Conservation (phyloP, 2,329 filamentous ascomycete genomes). For the Phialophora chinensis region DNA sequence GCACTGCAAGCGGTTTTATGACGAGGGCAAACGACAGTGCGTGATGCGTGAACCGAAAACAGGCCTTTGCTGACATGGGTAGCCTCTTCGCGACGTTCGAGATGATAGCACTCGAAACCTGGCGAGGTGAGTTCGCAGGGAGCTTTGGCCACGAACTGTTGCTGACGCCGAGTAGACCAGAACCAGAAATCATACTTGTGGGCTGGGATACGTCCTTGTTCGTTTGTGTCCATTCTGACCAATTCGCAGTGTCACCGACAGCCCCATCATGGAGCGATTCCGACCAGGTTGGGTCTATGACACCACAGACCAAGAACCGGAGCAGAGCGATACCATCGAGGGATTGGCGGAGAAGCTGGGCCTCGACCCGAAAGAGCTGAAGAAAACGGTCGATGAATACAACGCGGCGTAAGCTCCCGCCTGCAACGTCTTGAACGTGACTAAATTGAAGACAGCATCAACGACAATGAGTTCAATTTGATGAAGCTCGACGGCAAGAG, state of each 20-base stretch:
- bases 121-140: constrained; percentile 38
- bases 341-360: constrained; percentile 49
- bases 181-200: constrained; percentile 50
- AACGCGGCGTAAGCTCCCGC: constrained; percentile 43
- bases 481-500: constrained; percentile 49
- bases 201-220: neutral
- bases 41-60: neutral
- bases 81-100: constrained; percentile 53
- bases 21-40: constrained; percentile 46
- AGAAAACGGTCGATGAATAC: constrained; percentile 49
- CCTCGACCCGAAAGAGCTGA: constrained; percentile 45
- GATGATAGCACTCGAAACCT: constrained; percentile 51
- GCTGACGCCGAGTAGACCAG: constrained; percentile 41
- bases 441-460: constrained; percentile 30
- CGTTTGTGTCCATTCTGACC: neutral
- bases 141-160: neutral
- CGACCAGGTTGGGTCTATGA: constrained; percentile 53
- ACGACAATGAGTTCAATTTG: constrained; percentile 50
- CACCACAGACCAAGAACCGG: constrained; percentile 51
- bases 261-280: constrained; percentile 51
- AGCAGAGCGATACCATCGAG: constrained; percentile 49
- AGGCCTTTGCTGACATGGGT: neutral
- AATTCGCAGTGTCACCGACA: constrained; percentile 45
- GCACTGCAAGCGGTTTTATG: constrained; percentile 49
- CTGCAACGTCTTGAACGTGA: neutral